Evolutionary conservation across 2,329 filamentous ascomycete genomes (phyloP), one percentile per base, ranked within the genome.

Genomic region (Cercospora beticola): DNA sequence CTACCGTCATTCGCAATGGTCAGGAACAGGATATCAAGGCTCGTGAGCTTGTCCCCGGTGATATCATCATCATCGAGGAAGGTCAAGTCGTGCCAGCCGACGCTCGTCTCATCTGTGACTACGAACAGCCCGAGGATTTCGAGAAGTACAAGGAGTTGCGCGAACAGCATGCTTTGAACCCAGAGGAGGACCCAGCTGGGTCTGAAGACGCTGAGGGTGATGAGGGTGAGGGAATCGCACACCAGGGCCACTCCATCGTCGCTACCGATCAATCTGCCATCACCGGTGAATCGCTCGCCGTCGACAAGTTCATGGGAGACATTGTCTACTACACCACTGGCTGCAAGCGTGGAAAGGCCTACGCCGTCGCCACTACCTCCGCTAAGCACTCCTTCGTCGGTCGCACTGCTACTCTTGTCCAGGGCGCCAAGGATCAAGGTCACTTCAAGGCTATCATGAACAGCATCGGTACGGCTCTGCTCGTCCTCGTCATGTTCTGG

Each of bases 391-490:
- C 90, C 68, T 93, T 92, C 83, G 90, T 92, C 79, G 90, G 90
- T 82, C 88, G 88, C 80, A 92, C 90, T 74, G 90, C 90, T 70
- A 86, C 87, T 74, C 85, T 92, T 62, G 90, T 92, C 62, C 88
- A 92, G 82, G 90, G 90, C 73, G 90, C 90, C 73, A 85, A 91
- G 82, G 90, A 92, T 80, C 86, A 89, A 77, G 90, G 90, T 82
- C 89, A 92, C 82, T 92, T 92, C 87, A 92, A 93, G 84, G 90
- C 90, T 73, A 90, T 92, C 84, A 92, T 92, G 90, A 89, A 92
- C 86, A 90, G 87, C 78, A 92, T 93, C 77, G 90, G 90, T 81
- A 92, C 89, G 64, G 83, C 88, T 69, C 85, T 93, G 66, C 85
- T 93, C 74, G 89, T 92, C 75, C 84, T 92, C 71, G 90, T 92